Evolutionary conservation across 1,139 yeast species (phyloP), one percentile per base, ranked within the genome.

Genomic region (Hyphopichia burtonii): DNA sequence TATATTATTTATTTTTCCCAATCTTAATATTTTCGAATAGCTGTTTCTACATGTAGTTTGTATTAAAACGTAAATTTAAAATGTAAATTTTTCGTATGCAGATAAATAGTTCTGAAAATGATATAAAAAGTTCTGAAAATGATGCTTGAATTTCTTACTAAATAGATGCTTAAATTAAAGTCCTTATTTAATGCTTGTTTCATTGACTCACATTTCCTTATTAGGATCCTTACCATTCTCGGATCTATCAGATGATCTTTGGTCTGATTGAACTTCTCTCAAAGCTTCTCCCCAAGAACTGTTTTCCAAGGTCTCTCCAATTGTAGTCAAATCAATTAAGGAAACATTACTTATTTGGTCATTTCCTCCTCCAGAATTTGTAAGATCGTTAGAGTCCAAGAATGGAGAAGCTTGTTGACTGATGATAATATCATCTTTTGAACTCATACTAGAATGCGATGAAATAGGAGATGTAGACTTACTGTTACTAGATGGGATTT

Each of bases 251-350:
- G 36, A 5, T 10, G 36, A 18, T 20, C 19, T 9, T 41, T 45
- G 39, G n/a, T 48, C 50, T 9, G 50, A 43, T 37, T 49, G 45
- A 14, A 59, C 54, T 30, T 57, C 56, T 34, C 54, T 46, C 14
- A 64, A 50, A 0, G 65, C 63, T 10, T 55, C 59, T 3, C 57
- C 54, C 69, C 69, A 65, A n/a, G 55, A 51, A 4, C 63, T 53
- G 32, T 57, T 54, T 41, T 58, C 59, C 36, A 63, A 49, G 0
- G 58, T 52, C 34, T 59, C 65, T 5, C 66, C 63, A 12, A 64
- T 44, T 3, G 51, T 53, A 7, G 59, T 46, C 9, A 64, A 39
- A 34, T 63, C 66, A 31, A 60, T 50, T 20, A 58, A 43, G 0
- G 63, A 54, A 10, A 50, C 45, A 19, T 50, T 50, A 31, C 40